Base-by-base conservation (phyloP, 345 rosid species). In the Anastatica hierochuntica region DNA sequence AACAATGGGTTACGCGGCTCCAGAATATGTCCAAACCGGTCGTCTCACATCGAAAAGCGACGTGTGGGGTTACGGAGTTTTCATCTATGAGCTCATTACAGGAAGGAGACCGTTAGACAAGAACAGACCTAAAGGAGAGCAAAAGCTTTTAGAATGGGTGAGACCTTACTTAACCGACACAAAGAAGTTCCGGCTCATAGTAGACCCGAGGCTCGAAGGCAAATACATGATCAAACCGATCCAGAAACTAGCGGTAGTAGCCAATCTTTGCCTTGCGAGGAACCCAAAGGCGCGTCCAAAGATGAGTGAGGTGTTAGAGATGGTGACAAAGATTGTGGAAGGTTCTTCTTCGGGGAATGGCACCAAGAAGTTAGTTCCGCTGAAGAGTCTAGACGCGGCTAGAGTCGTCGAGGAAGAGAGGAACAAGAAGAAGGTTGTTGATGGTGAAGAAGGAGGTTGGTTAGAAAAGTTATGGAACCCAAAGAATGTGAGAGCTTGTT, bases 1-100 rank as follows among this genome's bases (percentile, higher is more conserved):
- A 62, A 90, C 98, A 44, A 70, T 80, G 85, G 95, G 94, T 34
- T 90, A 90, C 63, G 95, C 85, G 10, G 88, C 98, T 17, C 98
- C 96, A 3, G 98, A 90, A 36, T 90, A 90, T 29, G 13, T 90
- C 30, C 96, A 77, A 35, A 84, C 98, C 0, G 96, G 96, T 33
- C 87, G 92, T 47, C 77, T 86, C 31, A 88, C 95, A 9, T 76
- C 78, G 42, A 80, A 83, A 80, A 90, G 71, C 45, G 98, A 90
- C 10, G 87, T 90, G 11, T 86, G 94, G 94, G 82, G 96, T 58
- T 90, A 79, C 14, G 96, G 96, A 6, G 96, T 90, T 2, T 86
- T 90, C 79, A 81, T 90, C 24, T 90, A 77, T 11, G 98, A 90
- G 64, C 89, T 90, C 51, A 76, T 90, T 23, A 86, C 96, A 6